These are phyloP conservation scores for Citrullus colocynthis DNA, from an alignment of 306 rosid genomes.

Conservation along the genomic window DNA sequence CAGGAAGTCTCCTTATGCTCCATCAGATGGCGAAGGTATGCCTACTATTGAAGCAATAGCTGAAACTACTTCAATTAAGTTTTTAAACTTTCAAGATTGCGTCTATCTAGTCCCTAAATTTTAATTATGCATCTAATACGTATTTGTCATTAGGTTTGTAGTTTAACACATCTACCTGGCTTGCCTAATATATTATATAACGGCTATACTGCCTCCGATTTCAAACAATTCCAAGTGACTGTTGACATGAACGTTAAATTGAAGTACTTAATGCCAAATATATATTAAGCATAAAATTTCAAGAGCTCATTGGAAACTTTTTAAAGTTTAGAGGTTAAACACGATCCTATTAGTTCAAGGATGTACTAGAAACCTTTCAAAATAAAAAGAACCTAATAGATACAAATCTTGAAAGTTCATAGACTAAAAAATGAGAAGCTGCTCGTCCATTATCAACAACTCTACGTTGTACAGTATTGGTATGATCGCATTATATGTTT, in stretches of 20 bases:
- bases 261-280: background rate
- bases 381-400: background rate
- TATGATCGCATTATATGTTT: background rate
- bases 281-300: background rate
- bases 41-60: background rate
- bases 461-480: background rate
- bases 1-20: constrained; percentile 88
- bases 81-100: background rate
- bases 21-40: constrained; percentile 65
- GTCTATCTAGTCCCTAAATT: background rate
- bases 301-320: no score
- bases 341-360: background rate
- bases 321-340: background rate
- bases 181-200: background rate
- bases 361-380: background rate
- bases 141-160: background rate
- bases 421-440: background rate
- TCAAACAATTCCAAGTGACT: background rate
- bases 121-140: background rate
- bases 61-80: background rate
- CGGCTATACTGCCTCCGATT: background rate
- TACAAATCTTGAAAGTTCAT: background rate
- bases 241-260: background rate
- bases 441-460: background rate
- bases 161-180: background rate